Conservation (phyloP, 2,329 filamentous ascomycete species). For the Lachnellula arida region DNA sequence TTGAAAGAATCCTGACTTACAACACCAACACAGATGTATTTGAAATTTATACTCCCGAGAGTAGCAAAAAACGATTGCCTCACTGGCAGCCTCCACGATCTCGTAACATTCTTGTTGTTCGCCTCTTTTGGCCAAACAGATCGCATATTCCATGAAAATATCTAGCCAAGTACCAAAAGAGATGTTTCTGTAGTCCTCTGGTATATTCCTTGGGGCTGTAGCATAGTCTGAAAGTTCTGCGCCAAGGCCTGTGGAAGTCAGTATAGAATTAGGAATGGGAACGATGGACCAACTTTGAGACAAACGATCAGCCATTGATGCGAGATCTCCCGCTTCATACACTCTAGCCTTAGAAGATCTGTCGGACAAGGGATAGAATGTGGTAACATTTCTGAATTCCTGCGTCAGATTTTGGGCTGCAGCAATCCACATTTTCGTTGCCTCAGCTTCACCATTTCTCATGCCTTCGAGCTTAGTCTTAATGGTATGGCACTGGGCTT, state of each 20-base stretch:
- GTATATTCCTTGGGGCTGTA: slow-evolving; percentile 9
- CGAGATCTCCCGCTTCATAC: slow-evolving; percentile 28
- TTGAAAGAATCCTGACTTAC: slow-evolving; percentile 39
- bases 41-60: slow-evolving; percentile 61
- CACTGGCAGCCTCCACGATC: slow-evolving; percentile 70
- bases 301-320: slow-evolving; percentile 28
- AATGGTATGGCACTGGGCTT: slow-evolving; percentile 37
- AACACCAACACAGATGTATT: slow-evolving; percentile 73
- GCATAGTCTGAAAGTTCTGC: not conserved
- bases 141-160: slow-evolving; percentile 81
- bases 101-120: slow-evolving; percentile 71
- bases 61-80: slow-evolving; percentile 79
- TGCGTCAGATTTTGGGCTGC: slow-evolving; percentile 56
- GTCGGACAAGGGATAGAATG: slow-evolving; percentile 59
- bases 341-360: slow-evolving; percentile 58
- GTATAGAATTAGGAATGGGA: not conserved
- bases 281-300: slow-evolving; percentile 21
- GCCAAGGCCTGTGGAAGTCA: slow-evolving; percentile 24
- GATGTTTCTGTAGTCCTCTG: slow-evolving; percentile 63
- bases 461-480: slow-evolving; percentile 36
- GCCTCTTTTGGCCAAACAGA: slow-evolving; percentile 65
- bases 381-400: slow-evolving; percentile 58
- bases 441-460: slow-evolving; percentile 24
- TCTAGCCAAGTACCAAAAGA: slow-evolving; percentile 83
- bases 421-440: slow-evolving; percentile 47